These are phyloP conservation scores for Termitomyces sp. DNA, from an alignment of 768 basidiomycete species.

Conservation along the genomic window DNA sequence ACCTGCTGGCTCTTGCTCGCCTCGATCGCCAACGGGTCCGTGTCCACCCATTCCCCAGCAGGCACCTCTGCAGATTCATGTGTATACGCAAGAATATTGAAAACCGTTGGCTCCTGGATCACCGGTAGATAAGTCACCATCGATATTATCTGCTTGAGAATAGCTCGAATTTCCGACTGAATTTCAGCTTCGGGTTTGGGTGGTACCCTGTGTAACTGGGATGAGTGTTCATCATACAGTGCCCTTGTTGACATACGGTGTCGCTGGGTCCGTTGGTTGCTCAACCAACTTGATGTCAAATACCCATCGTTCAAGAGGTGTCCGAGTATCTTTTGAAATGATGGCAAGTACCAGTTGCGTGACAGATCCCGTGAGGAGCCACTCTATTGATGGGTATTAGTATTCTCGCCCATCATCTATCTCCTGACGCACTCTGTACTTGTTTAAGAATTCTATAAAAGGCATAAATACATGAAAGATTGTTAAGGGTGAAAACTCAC, in stretches of 20 bases:
- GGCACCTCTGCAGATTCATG: slow-evolving; percentile 90
- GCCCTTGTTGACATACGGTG: slow-evolving; percentile 40
- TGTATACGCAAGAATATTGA: slow-evolving; percentile 97
- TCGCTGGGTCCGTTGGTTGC: slow-evolving; percentile 44
- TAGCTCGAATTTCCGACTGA: slow-evolving; percentile 95
- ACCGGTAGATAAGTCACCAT: slow-evolving; percentile 96
- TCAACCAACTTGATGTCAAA: slow-evolving; percentile 91
- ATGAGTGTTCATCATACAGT: slow-evolving; percentile 1
- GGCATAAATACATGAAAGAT: background rate
- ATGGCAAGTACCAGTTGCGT: slow-evolving; percentile 94
- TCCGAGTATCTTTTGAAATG: slow-evolving; percentile 89
- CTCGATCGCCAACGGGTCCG: slow-evolving; percentile 89
- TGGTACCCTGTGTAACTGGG: slow-evolving; percentile 33
- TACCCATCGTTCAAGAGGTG: slow-evolving; percentile 95
- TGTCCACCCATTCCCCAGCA: slow-evolving; percentile 93
- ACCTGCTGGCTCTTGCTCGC: slow-evolving; percentile 91
- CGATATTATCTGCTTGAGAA: slow-evolving; percentile 97
- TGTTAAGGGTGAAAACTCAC: slow-evolving; percentile 29
- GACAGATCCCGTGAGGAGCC: slow-evolving; percentile 90
- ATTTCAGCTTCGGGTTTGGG: slow-evolving; percentile 85
- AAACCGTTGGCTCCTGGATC: slow-evolving; percentile 91
- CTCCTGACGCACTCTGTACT: slow-evolving; percentile 71
- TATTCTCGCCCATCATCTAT: background rate
- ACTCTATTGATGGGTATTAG: slow-evolving; percentile 50
- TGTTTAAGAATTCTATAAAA: slow-evolving; percentile 76